Evolutionary conservation across 495 filamentous ascomycete genomes (phyloP), one percentile per base, ranked within the genome.

Genomic region (Penicillium salamii): DNA sequence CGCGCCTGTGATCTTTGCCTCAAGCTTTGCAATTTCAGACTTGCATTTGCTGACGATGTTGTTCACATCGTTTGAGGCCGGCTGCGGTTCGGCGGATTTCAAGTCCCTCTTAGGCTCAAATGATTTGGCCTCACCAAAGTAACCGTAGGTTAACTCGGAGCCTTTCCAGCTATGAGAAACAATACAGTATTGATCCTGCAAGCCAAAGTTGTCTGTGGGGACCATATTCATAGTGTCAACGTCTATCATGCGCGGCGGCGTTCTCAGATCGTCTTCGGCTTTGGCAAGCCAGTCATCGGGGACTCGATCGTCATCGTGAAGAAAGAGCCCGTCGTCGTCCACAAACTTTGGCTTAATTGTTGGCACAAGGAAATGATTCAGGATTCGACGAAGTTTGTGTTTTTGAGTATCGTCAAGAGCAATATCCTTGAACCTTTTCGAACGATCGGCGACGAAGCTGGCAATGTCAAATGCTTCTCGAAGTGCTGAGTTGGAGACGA

Each of bases 141-240:
- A 69, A n/a, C 52, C 49, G 19, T 69, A 67, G 15, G 57, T 49
- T n/a, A 76, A 54, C 46, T 76, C 74, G 3, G 39, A 46, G 0
- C 70, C 72, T 54, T 75, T 75, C 72, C 74, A 77, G 37, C 72
- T 65, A 42, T 77, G 74, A 1, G 72, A 75, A 5, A 77, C 56
- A 50, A 77, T 75, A 20, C 69, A 72, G 41, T 77, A 77, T 34
- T 57, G 40, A 20, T 57, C 49, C 9, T 53, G 17, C 28, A 68
- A 59, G 7, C 67, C 67, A 1, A 58, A 45, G 6, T 59, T 63
- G 14, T 50, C 57, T 12, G 52, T 54, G 13, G 32, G 18, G 11
- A 72, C 67, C 35, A 76, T 55, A 35, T 69, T 69, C 11, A 53
- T 61, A 3, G 71, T 76, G n/a, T 68, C 61, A 21, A 77, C 44